Base-by-base conservation (phyloP, 257 asterid species). In the Plantago major region DNA sequence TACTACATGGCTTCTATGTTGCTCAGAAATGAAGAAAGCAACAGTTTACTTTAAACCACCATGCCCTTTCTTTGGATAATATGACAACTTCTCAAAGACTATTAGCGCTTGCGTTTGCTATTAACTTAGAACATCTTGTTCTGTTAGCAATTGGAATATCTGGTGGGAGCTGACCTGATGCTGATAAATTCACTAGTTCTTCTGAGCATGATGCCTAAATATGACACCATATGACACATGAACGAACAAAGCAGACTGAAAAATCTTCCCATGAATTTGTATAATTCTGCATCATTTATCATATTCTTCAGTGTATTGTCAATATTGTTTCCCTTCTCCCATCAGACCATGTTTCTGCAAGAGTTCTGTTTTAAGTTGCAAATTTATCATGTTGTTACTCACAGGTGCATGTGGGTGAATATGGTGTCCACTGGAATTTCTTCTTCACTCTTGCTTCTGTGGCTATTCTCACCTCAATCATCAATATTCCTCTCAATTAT, bases 371-470 rank as follows among this genome's bases (percentile, higher is more conserved):
- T 40, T 54, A n/a, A n/a, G 19, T 12, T 59, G 54, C 58, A 43
- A 48, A 11, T 40, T 44, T 47, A 11, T 53, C 54, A 6, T 19
- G 42, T n/a, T 69, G 63, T 45, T 52, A 60, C 56, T 58, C 58
- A 15, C 76, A 93, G 99, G 95, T 93, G 78, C 99, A 93, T 60
- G 92, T 89, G 19, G 97, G 90, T 42, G 99, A 93, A 78, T 93
- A 89, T 71, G 96, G 99, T 62, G 94, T 93, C 63, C 99, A 93
- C 68, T 87, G 99, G 97, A 93, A 93, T 79, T 93, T 93, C 90
- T 89, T 93, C 68, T 93, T 93, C 81, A 89, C 96, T 55, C 94
- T 93, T 46, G 94, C 96, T 81, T 91, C 82, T 59, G 96, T 93
- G 65, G 84, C 96, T 55, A 82, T 85, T 71, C 80, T 87, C 62